Percentiles rank a stretch among this genome's conserved stretches.
phyloP scores from a whole-genome alignment of 257 asterid species.

The Solanum boliviense region DNA sequence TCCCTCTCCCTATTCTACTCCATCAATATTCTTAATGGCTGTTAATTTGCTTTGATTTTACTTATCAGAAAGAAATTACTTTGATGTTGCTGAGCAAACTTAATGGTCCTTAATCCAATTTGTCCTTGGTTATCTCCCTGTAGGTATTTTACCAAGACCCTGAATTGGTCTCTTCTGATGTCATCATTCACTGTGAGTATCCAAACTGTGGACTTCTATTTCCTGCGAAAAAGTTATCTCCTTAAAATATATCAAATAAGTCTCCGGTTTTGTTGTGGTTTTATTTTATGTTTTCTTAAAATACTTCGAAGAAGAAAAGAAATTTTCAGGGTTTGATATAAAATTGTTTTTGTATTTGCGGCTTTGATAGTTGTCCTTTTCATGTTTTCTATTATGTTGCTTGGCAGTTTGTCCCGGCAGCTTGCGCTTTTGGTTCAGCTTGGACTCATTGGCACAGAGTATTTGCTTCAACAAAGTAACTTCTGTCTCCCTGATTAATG shows the following conservation, averaged over 20 bases:
- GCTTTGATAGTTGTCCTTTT: neutral
- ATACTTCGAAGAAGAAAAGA: neutral
- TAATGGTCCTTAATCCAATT: neutral
- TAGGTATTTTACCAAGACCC: constrained; percentile 40
- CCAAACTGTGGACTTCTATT: neutral
- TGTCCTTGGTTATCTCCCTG: neutral
- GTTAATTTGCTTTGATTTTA: neutral
- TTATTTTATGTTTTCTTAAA: neutral
- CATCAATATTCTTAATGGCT: neutral
- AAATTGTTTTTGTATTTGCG: neutral
- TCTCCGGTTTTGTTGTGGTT: neutral
- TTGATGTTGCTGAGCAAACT: neutral
- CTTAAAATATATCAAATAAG: neutral
- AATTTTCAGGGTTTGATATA: neutral
- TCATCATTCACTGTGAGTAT: constrained; percentile 63
- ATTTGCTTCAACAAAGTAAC: constrained; percentile 62
- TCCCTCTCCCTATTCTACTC: neutral
- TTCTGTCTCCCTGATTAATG: neutral
- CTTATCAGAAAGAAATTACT: neutral
- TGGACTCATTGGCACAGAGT: constrained; percentile 77
- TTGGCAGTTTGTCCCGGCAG: constrained; percentile 80
- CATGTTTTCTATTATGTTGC: neutral
- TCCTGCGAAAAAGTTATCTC: neutral
- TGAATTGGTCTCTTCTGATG: constrained; percentile 90
- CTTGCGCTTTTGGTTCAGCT: constrained; percentile 65